Conservation (phyloP, 148 eudicot genomes). For the Persicaria tinctoria region DNA sequence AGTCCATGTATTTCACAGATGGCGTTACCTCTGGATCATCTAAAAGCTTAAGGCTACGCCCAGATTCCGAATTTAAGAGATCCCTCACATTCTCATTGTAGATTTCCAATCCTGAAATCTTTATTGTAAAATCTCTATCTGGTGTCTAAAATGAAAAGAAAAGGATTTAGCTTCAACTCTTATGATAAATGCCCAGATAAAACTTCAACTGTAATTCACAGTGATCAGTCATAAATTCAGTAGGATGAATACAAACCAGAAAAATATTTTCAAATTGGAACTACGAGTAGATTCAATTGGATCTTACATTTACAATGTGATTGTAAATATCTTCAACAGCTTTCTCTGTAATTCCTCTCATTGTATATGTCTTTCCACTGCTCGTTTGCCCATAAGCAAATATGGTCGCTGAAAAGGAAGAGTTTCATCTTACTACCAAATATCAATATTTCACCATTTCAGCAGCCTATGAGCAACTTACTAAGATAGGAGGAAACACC, state of each 20-base stretch:
- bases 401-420: conserved; percentile 59
- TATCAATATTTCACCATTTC: not conserved
- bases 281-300: not conserved
- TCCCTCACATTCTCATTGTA: conserved; percentile 94
- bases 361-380: conserved; percentile 94
- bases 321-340: conserved; percentile 68
- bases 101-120: conserved; percentile 85
- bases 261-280: not conserved
- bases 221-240: not conserved
- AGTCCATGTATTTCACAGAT: not conserved
- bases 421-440: not conserved
- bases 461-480: not conserved
- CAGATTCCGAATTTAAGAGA: conserved; percentile 81
- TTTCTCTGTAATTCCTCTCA: conserved; percentile 93
- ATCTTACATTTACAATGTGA: conserved; percentile 58
- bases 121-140: conserved; percentile 73
- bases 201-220: not conserved
- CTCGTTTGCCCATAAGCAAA: conserved; percentile 98
- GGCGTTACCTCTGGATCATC: conserved; percentile 84
- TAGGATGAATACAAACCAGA: too few relatives aligned
- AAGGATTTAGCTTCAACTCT: not conserved
- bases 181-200: not conserved
- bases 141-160: conserved; percentile 45
- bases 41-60: conserved; percentile 78
- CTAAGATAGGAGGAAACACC: not conserved